Base-by-base conservation (phyloP, 805 yeast species). In the Saccharomyces mikatae region DNA sequence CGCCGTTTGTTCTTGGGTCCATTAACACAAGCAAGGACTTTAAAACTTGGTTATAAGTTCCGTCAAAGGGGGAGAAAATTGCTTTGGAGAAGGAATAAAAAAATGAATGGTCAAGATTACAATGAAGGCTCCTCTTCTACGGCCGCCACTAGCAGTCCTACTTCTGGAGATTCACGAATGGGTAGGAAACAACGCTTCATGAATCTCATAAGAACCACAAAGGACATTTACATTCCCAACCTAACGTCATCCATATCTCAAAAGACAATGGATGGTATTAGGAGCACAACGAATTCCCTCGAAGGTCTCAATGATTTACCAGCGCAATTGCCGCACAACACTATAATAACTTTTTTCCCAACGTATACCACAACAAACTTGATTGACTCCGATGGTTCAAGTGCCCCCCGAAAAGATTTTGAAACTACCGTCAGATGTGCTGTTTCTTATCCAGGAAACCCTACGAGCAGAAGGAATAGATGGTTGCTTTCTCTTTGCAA, bases 351-450 rank as follows among this genome's bases (percentile, higher is more conserved):
- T 1, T 69, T 85, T 44, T 83, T 80, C 60, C 86, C 85, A 24
- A 77, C 84, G 3, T 84, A 77, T 66, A 75, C 83, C 0, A 69
- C 80, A 6, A 58, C 62, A 13, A 36, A 36, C 13, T 17, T 36
- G 11, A 62, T 57, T 21, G 66, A 6, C 24, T 17, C 24, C 9
- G 44, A 36, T 11, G 44, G 44, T 21, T 17, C 10, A 17, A 36
- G 44, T 36, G 13, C 44, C 6, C 44, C 44, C 22, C 27, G 62
- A 10, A 68, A 65, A 14, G 63, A 63, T 6, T 81, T 74, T 58
- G 78, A 79, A 44, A 79, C 86, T 1, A 81, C 82, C 36, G 80
- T 91, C 2, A 76, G 87, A 47, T 96, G 97, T 6, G 81, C 87
- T 79, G 76, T 81, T 10, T 77, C 63, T 52, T 76, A 87, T 46